Evolutionary conservation across 2,329 filamentous ascomycete species (phyloP).

Genomic region (Pseudogymnoascus sp.): DNA sequence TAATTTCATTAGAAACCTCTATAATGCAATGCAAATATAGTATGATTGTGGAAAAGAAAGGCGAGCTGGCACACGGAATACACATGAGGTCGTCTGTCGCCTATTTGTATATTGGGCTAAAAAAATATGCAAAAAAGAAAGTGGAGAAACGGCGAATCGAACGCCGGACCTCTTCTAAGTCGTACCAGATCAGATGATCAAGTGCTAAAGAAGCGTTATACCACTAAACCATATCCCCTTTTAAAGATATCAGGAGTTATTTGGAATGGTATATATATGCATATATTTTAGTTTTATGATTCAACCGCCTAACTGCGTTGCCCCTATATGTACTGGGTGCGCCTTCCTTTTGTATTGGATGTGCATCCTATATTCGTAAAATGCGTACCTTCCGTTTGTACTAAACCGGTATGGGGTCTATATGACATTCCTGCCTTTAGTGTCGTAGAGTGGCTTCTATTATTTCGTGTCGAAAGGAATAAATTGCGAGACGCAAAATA

Average conservation of each 20-base stretch:
- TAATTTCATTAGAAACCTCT: neutral
- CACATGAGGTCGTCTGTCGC: no score
- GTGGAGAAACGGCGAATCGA: constrained; percentile 7
- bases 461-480: neutral
- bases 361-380: neutral
- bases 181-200: neutral
- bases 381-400: neutral
- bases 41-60: no score
- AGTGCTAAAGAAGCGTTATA: constrained; percentile 8
- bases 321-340: neutral
- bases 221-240: constrained; percentile 8
- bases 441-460: no score
- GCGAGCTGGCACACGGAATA: no score
- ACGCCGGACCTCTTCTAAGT: constrained; percentile 6
- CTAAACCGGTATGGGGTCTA: neutral
- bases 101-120: neutral
- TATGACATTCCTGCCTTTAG: neutral
- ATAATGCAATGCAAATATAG: neutral
- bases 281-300: no score
- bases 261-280: neutral
- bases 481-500: neutral
- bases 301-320: no score
- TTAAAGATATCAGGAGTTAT: neutral
- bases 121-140: neutral
- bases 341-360: neutral